phyloP scores from a whole-genome alignment of 2,329 filamentous ascomycete species.

The Fusarium nodosum region DNA sequence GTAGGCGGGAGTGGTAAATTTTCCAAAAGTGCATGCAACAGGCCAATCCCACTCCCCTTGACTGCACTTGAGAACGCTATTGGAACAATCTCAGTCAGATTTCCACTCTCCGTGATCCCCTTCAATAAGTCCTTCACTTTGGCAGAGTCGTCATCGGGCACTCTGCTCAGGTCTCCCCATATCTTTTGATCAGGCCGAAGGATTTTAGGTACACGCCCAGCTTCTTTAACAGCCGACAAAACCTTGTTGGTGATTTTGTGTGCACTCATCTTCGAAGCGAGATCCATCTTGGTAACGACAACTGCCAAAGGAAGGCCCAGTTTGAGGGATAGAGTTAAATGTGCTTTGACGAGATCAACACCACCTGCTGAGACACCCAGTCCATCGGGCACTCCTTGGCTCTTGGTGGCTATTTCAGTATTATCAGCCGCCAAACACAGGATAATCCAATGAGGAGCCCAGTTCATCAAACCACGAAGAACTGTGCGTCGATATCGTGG shows the following conservation, averaged over 20 bases:
- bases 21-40: slow-evolving; percentile 84
- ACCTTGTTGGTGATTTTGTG: slow-evolving; percentile 79
- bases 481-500: slow-evolving; percentile 91
- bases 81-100: slow-evolving; percentile 73
- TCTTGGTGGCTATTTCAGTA: slow-evolving; percentile 59
- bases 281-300: slow-evolving; percentile 90
- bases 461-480: slow-evolving; percentile 89
- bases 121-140: slow-evolving; percentile 71
- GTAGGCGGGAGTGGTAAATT: slow-evolving; percentile 77
- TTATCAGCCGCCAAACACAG: slow-evolving; percentile 89
- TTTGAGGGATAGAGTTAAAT: slow-evolving; percentile 87
- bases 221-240: slow-evolving; percentile 81
- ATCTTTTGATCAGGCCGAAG: slow-evolving; percentile 69
- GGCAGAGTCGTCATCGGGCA: slow-evolving; percentile 68
- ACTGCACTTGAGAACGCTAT: slow-evolving; percentile 91
- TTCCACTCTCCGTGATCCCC: slow-evolving; percentile 60
- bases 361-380: slow-evolving; percentile 66
- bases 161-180: slow-evolving; percentile 66
- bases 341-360: slow-evolving; percentile 80
- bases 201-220: slow-evolving; percentile 80
- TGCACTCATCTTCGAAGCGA: slow-evolving; percentile 80
- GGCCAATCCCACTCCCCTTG: slow-evolving; percentile 83
- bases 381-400: slow-evolving; percentile 57
- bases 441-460: slow-evolving; percentile 94
- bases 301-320: slow-evolving; percentile 83